Evolutionary conservation across 345 rosid species (phyloP), one percentile per base, ranked within the genome.

Genomic region (Populus euphratica): DNA sequence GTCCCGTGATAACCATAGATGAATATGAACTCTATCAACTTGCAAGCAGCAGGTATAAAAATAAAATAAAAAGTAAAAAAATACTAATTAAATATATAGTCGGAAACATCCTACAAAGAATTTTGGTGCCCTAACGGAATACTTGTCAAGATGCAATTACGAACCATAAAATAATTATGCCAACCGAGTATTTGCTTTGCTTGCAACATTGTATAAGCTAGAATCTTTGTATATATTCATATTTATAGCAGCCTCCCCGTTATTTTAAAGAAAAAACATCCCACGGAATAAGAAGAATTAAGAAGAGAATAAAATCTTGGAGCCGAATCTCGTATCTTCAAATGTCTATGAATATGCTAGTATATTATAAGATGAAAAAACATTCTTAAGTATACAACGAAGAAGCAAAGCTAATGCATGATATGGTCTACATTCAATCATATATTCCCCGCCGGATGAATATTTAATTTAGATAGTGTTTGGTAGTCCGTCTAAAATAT

Each of bases 251-350:
- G 10, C 68, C 70, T 67, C 41, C 36, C 21, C 41, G 29, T 68
- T 39, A 47, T 47, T 47, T 47, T 12, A 27, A 17, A 66, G 6
- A 44, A 12, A 13, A 12, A 11, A 16, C 65, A 21, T 61, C 65
- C 12, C 25, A 2, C 18, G 33, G 5, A 67, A 43, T 43, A 69
- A 2, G 33, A 69, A 23, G 72, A 69, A 23, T 43, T 21, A 21
- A 68, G 68, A 5, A 33, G 50, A 68, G 71, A 49, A 69, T 23
- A 43, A 69, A 43, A 43, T 69, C 72, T 23, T 69, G 35, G 8
- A 38, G 41, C 33, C 72, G 44, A 69, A 69, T 69, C 49, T 39
- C 72, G 31, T 69, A 69, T 69, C 72, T 41, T 69, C 54, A 69
- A 39, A 39, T 41, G 44, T 39, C 12, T 14, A 39, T 33, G 18